Evolutionary conservation across 306 rosid genomes (phyloP).

Genomic region (Senna siamea): DNA sequence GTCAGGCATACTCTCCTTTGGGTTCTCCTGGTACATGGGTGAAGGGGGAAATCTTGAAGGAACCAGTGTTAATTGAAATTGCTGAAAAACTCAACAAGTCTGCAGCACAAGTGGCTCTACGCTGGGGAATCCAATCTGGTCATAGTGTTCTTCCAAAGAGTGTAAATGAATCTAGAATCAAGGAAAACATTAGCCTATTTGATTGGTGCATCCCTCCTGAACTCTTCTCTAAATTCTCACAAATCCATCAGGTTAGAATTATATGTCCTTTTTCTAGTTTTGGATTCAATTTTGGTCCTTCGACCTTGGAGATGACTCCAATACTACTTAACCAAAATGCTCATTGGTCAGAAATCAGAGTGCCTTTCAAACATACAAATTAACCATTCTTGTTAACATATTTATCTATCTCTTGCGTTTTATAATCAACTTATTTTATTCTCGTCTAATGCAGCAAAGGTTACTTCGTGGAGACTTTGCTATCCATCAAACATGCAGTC

Average conservation of each 20-base stretch:
- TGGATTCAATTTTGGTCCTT: too few relatives aligned
- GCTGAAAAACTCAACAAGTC: slow-evolving; percentile 63
- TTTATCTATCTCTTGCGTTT: not conserved
- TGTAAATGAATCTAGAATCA: slow-evolving; percentile 65
- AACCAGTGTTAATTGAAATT: slow-evolving; percentile 61
- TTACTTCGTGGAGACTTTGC: slow-evolving; percentile 50
- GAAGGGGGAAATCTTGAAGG: slow-evolving; percentile 74
- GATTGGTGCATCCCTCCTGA: slow-evolving; percentile 71
- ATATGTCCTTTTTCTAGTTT: slow-evolving; percentile 1
- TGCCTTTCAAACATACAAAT: not conserved
- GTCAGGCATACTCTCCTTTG: slow-evolving; percentile 72
- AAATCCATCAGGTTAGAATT: slow-evolving; percentile 63
- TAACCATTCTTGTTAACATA: not conserved
- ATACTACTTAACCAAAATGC: too few relatives aligned
- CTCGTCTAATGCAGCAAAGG: slow-evolving; percentile 18
- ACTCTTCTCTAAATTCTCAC: slow-evolving; percentile 59
- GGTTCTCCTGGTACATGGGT: slow-evolving; percentile 85
- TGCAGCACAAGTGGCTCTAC: slow-evolving; percentile 71
- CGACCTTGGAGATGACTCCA: too few relatives aligned
- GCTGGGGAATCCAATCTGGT: slow-evolving; percentile 78
- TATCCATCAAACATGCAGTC: slow-evolving; percentile 48
- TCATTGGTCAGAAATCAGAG: slow-evolving; percentile 47
- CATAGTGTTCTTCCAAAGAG: slow-evolving; percentile 81
- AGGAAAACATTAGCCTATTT: slow-evolving; percentile 61
- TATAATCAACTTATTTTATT: not conserved